These are phyloP conservation scores for Citropsis articulata DNA, from an alignment of 345 rosid species.

Conservation along the genomic window DNA sequence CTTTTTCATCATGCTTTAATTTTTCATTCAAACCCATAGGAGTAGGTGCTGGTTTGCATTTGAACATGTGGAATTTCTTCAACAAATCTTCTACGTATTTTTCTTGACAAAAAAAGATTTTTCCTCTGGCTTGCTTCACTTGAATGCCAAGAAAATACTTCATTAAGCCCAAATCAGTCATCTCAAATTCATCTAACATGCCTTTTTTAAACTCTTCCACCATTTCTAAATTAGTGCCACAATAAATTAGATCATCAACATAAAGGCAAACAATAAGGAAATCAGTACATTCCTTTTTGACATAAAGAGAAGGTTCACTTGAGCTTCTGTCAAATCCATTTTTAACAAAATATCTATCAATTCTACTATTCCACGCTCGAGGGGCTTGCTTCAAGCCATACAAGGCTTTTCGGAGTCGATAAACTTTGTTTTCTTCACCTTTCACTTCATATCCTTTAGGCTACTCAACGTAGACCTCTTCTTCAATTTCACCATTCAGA, in stretches of 20 bases:
- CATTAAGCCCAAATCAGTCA: background rate
- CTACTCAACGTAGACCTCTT: too few relatives aligned
- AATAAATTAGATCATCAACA: background rate
- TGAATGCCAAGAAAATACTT: background rate
- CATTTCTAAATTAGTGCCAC: background rate
- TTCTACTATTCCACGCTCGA: background rate
- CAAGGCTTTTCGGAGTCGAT: too few relatives aligned
- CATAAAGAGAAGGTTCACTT: background rate
- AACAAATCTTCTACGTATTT: background rate
- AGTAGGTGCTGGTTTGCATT: background rate
- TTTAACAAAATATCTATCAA: background rate
- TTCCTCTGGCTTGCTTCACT: background rate
- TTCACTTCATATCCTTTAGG: too few relatives aligned
- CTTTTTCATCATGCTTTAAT: background rate
- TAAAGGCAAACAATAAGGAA: background rate
- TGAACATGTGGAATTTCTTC: background rate
- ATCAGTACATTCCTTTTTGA: background rate
- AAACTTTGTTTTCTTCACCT: too few relatives aligned
- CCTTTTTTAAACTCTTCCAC: background rate
- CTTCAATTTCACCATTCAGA: too few relatives aligned
- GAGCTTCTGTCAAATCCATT: background rate
- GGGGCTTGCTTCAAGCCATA: background rate
- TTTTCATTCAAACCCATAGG: constrained; percentile 2
- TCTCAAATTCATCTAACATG: background rate
- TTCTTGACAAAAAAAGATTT: background rate